Evolutionary conservation across 1,284 basidiomycete genomes (phyloP), one percentile per base, ranked within the genome.

Genomic region (Ceratorhiza oryzae-sativae): DNA sequence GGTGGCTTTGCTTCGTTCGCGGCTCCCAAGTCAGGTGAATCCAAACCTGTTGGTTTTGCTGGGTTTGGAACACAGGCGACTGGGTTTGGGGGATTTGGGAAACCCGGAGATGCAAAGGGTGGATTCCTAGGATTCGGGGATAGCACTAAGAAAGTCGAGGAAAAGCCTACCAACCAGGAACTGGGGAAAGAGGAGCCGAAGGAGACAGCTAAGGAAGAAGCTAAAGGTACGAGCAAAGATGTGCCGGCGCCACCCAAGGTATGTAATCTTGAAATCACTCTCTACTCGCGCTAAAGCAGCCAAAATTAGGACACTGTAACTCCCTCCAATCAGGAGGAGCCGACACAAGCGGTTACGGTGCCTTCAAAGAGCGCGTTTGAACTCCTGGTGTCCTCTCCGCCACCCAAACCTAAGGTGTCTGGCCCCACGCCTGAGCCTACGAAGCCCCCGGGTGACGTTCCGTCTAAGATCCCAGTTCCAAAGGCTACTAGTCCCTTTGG

Each of bases 1-100:
- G 80, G 80, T 61, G 82, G 83, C 0, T 87, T 89, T 75, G 77
- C 80, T 9, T 78, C 84, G 10, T 80, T 82, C 71, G 78, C 81
- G 3, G 81, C 81, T 0, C 25, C 48, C 48, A 75, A 62, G 32
- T 8, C 60, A 10, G 60, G 45, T 8, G 60, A 62, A 27, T 48
- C 60, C 12, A 65, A 65, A 25, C 9, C 46, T 10, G 48, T 23
- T 27, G 62, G 62, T 2, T 65, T 65, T 36, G 46, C 73, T 36
- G 67, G 53, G 18, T 70, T 70, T 42, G 72, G 71, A 18, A 39
- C 36, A n/a, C 36, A 71, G 27, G 9, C 73, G 0, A 56, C 71
- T 42, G 76, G 81, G 3, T 82, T 81, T 60, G 63, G 74, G 5
- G 76, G 80, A 9, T 78, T 81, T 73, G 75, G 80, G 0, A 77